Conservation (phyloP, 2,329 filamentous ascomycete species). For the Colletotrichum chrysophilum region DNA sequence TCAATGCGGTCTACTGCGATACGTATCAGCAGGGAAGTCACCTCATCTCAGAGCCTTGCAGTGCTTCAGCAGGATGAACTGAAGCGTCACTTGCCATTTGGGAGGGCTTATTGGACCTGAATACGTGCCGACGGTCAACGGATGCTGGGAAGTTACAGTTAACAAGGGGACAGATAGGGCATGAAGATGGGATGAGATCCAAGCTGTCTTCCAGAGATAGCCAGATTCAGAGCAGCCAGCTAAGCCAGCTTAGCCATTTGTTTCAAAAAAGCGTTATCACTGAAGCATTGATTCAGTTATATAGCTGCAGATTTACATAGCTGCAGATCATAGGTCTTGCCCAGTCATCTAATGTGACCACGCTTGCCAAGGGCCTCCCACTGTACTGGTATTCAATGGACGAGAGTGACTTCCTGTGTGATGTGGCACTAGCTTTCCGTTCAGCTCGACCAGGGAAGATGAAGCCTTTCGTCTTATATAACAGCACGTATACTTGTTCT, state of each 20-base stretch:
- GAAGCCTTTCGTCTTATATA: not conserved
- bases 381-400: not conserved
- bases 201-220: accelerated
- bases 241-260: too few species aligned
- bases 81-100: too few species aligned
- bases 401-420: not conserved
- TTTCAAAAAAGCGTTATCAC: too few species aligned
- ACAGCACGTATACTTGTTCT: too few species aligned
- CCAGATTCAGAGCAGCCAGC: not conserved
- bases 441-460: not conserved
- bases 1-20: too few species aligned
- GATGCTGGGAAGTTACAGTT: too few species aligned
- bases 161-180: not conserved
- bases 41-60: too few species aligned
- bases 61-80: too few species aligned
- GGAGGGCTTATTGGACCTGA: not conserved
- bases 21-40: too few species aligned
- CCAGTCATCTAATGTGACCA: too few species aligned
- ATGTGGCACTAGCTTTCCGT: not conserved
- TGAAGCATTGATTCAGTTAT: accelerated
- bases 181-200: not conserved
- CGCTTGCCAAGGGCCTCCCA: too few species aligned
- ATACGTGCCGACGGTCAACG: not conserved
- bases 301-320: not conserved
- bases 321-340: too few species aligned